Evolutionary conservation across 2,329 filamentous ascomycete species (phyloP), one percentile per base, ranked within the genome.

Genomic region (Aureobasidium sp.): DNA sequence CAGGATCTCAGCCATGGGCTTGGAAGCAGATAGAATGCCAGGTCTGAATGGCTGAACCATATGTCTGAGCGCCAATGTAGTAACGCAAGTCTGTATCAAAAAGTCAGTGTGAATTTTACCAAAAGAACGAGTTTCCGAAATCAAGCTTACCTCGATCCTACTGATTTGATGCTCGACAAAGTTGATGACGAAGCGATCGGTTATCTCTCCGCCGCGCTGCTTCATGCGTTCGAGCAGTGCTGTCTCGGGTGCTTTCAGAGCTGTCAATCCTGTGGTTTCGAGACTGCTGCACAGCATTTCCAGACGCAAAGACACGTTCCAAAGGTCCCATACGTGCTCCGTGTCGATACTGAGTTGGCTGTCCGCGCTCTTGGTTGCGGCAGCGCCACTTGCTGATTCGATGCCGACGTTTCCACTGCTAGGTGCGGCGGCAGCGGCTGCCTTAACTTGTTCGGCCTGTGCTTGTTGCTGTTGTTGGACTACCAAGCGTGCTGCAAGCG

Each of bases 91-190:
- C 91, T 95, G 67, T 60, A 42, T 66, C 5, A n/a, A 26, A 1
- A n/a, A 20, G 55, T 58, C 32, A 58, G 42, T 48, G 32, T 32
- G 9, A 10, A 34, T 29, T 2, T 34, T 20, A 15, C 6, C 34
- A 44, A 23, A 7, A 3, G n/a, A 20, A 13, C 13, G 13, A 10
- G 12, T 5, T 3, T 44, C 13, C 15, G 55, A 8, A 53, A 34
- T n/a, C 52, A 58, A 37, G 77, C 87, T 76, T 80, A 95, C 91
- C 86, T 99, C 94, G 73, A 99, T 95, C 70, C 94, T 86, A 73
- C 89, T 92, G 68, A 99, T 89, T 81, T 97, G 91, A 72, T 97
- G 92, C 73, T 96, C 92, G 74, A 97, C 83, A 70, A 99, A 91
- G 70, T 90, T 91, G 62, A 96, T 77, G 75, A 97, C 78, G 75